Percentiles rank a stretch among this genome's conserved stretches.
These are phyloP conservation scores for Hylodesmum podocarpum DNA, from an alignment of 306 rosid genomes.

Conservation along the genomic window DNA sequence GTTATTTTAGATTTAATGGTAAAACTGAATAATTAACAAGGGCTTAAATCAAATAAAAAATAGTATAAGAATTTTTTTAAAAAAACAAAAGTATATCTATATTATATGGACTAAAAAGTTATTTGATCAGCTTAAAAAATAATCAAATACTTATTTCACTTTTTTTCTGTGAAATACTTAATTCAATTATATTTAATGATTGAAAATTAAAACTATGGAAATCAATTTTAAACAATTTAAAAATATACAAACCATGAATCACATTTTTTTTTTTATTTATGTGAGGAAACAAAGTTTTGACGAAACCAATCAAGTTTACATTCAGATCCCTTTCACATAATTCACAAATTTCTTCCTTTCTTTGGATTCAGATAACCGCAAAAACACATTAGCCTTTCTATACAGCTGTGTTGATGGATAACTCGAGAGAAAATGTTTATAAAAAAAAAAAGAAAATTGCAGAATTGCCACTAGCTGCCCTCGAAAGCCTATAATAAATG, in stretches of 20 bases:
- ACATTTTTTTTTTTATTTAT: background rate
- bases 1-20: too few species aligned
- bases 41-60: too few species aligned
- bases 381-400: background rate
- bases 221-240: background rate
- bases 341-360: background rate
- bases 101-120: too few species aligned
- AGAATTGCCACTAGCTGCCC: slow-evolving; percentile 4
- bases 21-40: too few species aligned
- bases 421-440: background rate
- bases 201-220: background rate
- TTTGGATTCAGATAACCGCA: background rate
- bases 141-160: too few species aligned
- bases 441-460: slow-evolving; percentile 10
- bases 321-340: background rate
- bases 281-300: background rate
- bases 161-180: too few species aligned
- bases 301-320: background rate
- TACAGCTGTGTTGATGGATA: slow-evolving; percentile 29
- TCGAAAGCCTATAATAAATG: slow-evolving; percentile 32
- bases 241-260: background rate
- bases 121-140: too few species aligned
- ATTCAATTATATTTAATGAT: background rate
- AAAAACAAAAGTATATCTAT: too few species aligned
- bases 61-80: too few species aligned